Percentiles rank a stretch among this genome's conserved stretches.
Conservation (phyloP, 225 moss, liverwort and hornwort species). For the Asterella californica region DNA sequence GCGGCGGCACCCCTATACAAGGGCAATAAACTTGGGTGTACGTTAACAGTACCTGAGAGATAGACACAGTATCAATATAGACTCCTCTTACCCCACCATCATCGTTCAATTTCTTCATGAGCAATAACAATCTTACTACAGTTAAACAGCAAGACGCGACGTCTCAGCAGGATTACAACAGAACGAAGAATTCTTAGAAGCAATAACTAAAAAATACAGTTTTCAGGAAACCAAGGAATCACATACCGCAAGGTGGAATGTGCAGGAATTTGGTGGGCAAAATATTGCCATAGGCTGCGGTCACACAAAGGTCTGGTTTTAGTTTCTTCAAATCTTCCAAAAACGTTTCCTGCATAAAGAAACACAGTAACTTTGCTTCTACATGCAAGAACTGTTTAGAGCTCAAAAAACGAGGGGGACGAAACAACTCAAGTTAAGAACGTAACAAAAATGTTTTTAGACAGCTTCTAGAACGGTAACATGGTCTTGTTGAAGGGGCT, state of each 20-base stretch:
- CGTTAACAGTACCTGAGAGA: slow-evolving; percentile 79
- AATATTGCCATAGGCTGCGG: slow-evolving; percentile 95
- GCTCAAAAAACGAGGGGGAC: background rate
- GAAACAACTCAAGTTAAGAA: background rate
- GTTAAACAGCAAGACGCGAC: background rate
- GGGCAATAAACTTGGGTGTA: slow-evolving; percentile 96
- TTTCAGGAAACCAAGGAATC: background rate
- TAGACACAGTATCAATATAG: background rate
- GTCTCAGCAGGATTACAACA: background rate
- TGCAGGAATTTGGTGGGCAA: slow-evolving; percentile 82
- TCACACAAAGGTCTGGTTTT: slow-evolving; percentile 82
- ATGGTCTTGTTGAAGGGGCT: background rate
- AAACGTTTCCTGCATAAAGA: slow-evolving; percentile 73
- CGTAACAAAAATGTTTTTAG: background rate
- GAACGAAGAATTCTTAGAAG: background rate
- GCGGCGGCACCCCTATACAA: slow-evolving; percentile 93
- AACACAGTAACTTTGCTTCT: slow-evolving; percentile 33
- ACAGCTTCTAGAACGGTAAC: background rate
- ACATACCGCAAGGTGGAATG: slow-evolving; percentile 61
- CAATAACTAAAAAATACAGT: background rate
- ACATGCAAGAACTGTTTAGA: slow-evolving; percentile 1
- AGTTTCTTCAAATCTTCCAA: slow-evolving; percentile 66
- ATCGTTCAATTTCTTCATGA: background rate
- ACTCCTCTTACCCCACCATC: background rate
- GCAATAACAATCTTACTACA: background rate